Evolutionary conservation across 73 alveolate species (phyloP).

Genomic region (Durusdinium trenchii): DNA sequence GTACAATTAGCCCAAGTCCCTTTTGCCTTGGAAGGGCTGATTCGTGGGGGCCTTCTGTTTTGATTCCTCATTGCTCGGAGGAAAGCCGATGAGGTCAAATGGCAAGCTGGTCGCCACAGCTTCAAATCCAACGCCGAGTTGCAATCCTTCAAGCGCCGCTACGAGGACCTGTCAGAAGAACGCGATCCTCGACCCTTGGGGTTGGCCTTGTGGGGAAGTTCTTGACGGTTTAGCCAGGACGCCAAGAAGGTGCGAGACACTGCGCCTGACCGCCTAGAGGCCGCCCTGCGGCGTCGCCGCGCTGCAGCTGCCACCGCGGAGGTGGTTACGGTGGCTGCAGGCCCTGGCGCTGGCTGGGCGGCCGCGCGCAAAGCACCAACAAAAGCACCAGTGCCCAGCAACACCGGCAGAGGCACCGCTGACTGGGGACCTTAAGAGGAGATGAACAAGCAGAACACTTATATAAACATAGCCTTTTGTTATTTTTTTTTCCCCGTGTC

Average conservation of each 20-base stretch:
- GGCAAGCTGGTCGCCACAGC: conserved; percentile 92
- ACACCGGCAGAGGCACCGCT: conserved; percentile 2
- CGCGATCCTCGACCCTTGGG: background rate
- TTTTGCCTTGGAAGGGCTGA: no score
- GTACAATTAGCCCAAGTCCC: no score
- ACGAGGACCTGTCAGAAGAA: background rate
- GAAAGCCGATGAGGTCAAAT: background rate
- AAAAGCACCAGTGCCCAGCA: background rate
- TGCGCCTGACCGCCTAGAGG: conserved; percentile 36
- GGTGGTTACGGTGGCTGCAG: background rate
- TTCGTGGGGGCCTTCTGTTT: background rate
- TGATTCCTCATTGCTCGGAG: background rate
- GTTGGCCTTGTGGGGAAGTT: no score
- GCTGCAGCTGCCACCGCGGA: background rate
- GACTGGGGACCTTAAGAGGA: no score
- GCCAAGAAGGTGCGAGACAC: conserved; percentile 53
- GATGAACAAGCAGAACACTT: no score
- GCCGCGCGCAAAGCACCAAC: conserved; percentile 42
- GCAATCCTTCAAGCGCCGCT: conserved; percentile 84
- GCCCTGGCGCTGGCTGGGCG: conserved; percentile 41
- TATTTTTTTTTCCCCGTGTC: no score
- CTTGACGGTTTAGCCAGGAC: background rate
- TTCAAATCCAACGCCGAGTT: conserved; percentile 78
- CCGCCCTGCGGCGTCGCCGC: conserved; percentile 77
- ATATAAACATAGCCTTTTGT: background rate